Conservation (phyloP, 2,329 filamentous ascomycete species). For the Fusarium penzigii region DNA sequence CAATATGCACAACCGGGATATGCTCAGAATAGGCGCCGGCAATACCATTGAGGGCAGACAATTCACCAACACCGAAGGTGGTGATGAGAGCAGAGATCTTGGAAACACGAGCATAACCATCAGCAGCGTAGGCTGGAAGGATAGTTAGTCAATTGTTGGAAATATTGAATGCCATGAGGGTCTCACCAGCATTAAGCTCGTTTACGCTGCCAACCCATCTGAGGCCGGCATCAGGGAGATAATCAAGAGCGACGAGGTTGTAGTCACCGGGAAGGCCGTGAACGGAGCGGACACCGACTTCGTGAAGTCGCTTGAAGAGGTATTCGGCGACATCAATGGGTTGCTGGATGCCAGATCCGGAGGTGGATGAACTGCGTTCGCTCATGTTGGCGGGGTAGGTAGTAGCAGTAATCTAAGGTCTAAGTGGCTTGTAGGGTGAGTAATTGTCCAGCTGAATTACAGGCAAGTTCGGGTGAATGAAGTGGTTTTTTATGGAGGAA, state of each 20-base stretch:
- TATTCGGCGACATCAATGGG: slow-evolving; percentile 66
- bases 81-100: slow-evolving; percentile 71
- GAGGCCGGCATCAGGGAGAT: slow-evolving; percentile 58
- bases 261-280: slow-evolving; percentile 74
- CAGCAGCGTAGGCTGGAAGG: slow-evolving; percentile 68
- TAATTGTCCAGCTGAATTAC: too few species aligned
- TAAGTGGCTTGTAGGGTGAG: neutral
- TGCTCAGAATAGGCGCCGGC: slow-evolving; percentile 75
- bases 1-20: slow-evolving; percentile 71
- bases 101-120: slow-evolving; percentile 75
- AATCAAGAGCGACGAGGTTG: slow-evolving; percentile 70
- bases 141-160: slow-evolving; percentile 14
- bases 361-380: neutral
- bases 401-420: neutral
- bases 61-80: slow-evolving; percentile 74
- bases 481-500: too few species aligned
- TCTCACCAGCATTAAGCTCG: slow-evolving; percentile 69
- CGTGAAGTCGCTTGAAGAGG: slow-evolving; percentile 63
- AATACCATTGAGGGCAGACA: slow-evolving; percentile 73
- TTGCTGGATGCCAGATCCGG: slow-evolving; percentile 38
- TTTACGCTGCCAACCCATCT: slow-evolving; percentile 71
- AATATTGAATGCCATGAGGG: slow-evolving; percentile 14
- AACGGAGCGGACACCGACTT: slow-evolving; percentile 65
- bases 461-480: too few species aligned
- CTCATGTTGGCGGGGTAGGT: slow-evolving; percentile 18